Conservation (phyloP, 208 protist species). For the Trypanosoma lewisi region DNA sequence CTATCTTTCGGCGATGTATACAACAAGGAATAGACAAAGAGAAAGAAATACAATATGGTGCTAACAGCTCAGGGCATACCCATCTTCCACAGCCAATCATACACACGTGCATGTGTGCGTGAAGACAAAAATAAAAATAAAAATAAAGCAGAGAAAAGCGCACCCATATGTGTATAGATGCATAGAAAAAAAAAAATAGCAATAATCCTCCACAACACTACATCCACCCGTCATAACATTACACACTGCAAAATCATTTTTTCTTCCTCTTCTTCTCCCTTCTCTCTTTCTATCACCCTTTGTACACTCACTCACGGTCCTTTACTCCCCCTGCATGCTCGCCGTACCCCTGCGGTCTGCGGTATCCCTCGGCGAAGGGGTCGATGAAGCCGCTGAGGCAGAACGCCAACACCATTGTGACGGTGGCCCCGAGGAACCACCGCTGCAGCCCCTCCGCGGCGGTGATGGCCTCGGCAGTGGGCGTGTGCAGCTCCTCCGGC, state of each 20-base stretch:
- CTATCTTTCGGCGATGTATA: too few species aligned
- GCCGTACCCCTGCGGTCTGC: slow-evolving; percentile 42
- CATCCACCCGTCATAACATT: too few species aligned
- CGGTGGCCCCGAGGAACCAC: slow-evolving; percentile 27
- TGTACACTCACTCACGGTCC: too few species aligned
- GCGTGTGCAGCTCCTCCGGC: slow-evolving; percentile 46
- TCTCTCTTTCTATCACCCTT: neutral
- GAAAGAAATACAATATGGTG: too few species aligned
- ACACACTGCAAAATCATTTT: too few species aligned
- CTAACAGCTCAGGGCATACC: too few species aligned
- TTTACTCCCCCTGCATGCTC: neutral
- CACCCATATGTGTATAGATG: too few species aligned
- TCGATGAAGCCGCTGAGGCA: slow-evolving; percentile 32
- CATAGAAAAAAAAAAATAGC: slow-evolving; percentile 5
- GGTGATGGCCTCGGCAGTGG: slow-evolving; percentile 37
- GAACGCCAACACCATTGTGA: slow-evolving; percentile 12
- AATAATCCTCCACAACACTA: neutral
- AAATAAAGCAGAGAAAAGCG: too few species aligned
- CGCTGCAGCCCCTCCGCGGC: slow-evolving; percentile 42
- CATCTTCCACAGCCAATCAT: too few species aligned
- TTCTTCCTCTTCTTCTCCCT: neutral
- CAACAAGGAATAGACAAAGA: too few species aligned
- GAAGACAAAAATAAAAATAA: too few species aligned
- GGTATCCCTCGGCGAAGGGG: slow-evolving; percentile 39
- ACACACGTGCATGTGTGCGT: too few species aligned